Evolutionary conservation across 352 stramenopile genomes (phyloP).

Genomic region (Phytophthora pini): DNA sequence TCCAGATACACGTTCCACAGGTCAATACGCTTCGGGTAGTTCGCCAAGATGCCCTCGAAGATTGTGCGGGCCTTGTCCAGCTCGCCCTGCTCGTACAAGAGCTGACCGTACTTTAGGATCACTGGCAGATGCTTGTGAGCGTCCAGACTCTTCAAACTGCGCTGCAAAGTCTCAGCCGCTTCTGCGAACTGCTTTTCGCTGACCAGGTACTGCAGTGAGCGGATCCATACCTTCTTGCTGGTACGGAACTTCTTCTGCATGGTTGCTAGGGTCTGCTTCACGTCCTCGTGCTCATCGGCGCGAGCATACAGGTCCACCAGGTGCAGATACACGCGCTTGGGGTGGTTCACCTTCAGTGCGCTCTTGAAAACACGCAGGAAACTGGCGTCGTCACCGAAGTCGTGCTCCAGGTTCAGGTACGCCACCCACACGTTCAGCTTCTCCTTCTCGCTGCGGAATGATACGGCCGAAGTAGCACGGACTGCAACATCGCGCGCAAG

Average conservation of each 20-base stretch:
- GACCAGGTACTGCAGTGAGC: conserved; percentile 88
- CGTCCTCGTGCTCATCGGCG: conserved; percentile 69
- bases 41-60: conserved; percentile 94
- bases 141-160: conserved; percentile 91
- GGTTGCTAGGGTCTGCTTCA: conserved; percentile 74
- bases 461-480: conserved; percentile 93
- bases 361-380: conserved; percentile 93
- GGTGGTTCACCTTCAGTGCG: conserved; percentile 94
- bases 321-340: conserved; percentile 95
- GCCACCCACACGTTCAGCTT: conserved; percentile 98
- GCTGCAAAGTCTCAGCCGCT: conserved; percentile 91
- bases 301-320: conserved; percentile 93
- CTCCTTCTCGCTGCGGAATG: conserved; percentile 96
- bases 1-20: conserved; percentile 97
- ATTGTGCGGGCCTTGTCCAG: conserved; percentile 95
- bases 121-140: conserved; percentile 95
- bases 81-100: conserved; percentile 95
- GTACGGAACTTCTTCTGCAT: conserved; percentile 94
- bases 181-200: conserved; percentile 69
- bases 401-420: conserved; percentile 96
- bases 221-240: conserved; percentile 91
- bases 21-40: conserved; percentile 96
- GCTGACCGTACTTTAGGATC: conserved; percentile 95
- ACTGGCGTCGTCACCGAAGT: conserved; percentile 93
- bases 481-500: conserved; percentile 93